Conservation (phyloP, 2,329 filamentous ascomycete genomes). For the Trichophyton equinum region DNA sequence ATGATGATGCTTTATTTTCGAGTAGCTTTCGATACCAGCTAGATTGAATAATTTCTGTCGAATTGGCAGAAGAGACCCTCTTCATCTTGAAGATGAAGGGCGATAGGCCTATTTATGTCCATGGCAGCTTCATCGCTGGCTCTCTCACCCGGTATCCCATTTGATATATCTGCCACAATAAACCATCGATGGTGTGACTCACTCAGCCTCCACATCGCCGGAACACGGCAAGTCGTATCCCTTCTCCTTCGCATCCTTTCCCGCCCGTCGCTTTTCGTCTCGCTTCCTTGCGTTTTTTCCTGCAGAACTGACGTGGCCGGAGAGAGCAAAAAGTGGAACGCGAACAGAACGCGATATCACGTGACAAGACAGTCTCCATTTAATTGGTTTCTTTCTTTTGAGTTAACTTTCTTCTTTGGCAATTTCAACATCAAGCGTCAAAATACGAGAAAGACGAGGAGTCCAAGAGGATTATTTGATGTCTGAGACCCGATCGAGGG, state of each 20-base stretch:
- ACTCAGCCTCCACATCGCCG: not conserved
- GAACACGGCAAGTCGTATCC: not conserved
- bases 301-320: not conserved
- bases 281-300: not conserved
- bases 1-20: not conserved
- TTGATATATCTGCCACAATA: not conserved
- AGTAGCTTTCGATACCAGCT: too few species aligned
- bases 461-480: not conserved
- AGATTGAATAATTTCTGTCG: not conserved
- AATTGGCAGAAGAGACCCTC: not conserved
- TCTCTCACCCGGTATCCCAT: not conserved
- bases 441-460: not conserved
- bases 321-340: not conserved
- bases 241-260: not conserved
- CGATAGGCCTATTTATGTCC: not conserved
- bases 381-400: not conserved
- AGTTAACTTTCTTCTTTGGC: constrained; percentile 20
- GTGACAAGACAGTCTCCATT: not conserved
- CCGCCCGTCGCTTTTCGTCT: not conserved
- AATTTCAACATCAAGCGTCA: too few species aligned
- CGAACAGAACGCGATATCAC: not conserved
- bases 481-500: too few species aligned
- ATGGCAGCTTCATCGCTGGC: not conserved
- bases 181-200: not conserved
- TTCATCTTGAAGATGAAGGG: not conserved